Evolutionary conservation across 768 basidiomycete species (phyloP).

Genomic region (Lanmaoa pseudosensibilis): DNA sequence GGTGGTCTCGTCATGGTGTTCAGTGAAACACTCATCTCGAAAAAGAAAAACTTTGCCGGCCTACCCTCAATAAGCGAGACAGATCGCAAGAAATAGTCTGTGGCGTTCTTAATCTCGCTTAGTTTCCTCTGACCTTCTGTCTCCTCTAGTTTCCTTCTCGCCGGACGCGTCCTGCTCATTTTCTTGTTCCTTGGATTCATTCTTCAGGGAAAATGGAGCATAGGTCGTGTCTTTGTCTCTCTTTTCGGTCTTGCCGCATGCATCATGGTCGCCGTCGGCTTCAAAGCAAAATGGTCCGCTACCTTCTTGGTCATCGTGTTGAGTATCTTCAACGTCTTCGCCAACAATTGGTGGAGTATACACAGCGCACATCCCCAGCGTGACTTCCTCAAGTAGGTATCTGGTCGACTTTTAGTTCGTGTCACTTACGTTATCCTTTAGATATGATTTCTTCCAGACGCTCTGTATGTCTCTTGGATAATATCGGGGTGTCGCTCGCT

Average conservation of each 20-base stretch:
- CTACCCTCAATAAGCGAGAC: conserved; percentile 88
- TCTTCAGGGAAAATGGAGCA: conserved; percentile 87
- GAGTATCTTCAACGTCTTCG: conserved; percentile 94
- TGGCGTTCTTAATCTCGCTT: conserved; percentile 5
- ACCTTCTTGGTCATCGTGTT: conserved; percentile 90
- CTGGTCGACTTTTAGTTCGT: background rate
- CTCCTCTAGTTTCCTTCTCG: conserved; percentile 81
- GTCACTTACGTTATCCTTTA: conserved; percentile 34
- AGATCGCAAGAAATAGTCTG: conserved; percentile 97
- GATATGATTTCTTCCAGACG: conserved; percentile 99
- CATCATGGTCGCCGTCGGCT: conserved; percentile 94
- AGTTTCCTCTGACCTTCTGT: conserved; percentile 2
- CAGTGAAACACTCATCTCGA: conserved; percentile 88
- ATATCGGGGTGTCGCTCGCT: background rate
- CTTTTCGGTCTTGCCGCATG: conserved; percentile 90
- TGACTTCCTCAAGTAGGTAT: conserved; percentile 92
- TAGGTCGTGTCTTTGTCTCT: conserved; percentile 83
- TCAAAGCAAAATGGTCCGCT: conserved; percentile 99
- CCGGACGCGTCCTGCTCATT: conserved; percentile 94
- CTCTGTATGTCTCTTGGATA: conserved; percentile 49
- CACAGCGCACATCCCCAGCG: conserved; percentile 90
- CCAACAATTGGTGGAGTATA: conserved; percentile 98
- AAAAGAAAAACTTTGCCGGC: conserved; percentile 88
- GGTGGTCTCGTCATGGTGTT: conserved; percentile 99
- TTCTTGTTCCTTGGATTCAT: conserved; percentile 99